A percentile compares a stretch with the other conserved stretches of the same genome.
Evolutionary conservation across 305 asterid genomes (phyloP).

Genomic region (Rubia peregrina): DNA sequence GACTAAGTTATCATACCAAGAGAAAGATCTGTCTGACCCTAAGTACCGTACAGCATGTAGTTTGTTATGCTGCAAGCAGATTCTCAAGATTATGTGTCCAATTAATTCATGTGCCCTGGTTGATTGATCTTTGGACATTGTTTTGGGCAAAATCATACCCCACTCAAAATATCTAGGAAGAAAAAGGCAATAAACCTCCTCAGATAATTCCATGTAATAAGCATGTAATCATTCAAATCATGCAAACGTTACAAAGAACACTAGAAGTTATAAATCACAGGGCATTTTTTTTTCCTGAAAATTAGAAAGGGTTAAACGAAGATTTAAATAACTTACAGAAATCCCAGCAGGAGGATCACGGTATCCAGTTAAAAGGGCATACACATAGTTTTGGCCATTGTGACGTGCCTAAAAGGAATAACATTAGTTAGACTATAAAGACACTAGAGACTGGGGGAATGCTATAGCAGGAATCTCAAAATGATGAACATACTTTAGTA

Average conservation of each 20-base stretch:
- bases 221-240: neutral
- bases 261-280: neutral
- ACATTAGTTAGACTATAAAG: slow-evolving; percentile 16
- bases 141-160: neutral
- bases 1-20: neutral
- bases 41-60: neutral
- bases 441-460: neutral
- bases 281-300: neutral
- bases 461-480: slow-evolving; percentile 7
- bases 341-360: slow-evolving; percentile 92
- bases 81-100: neutral
- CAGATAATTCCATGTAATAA: neutral
- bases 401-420: slow-evolving; percentile 67
- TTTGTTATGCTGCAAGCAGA: neutral
- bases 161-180: neutral
- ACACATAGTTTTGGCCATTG: slow-evolving; percentile 76
- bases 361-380: slow-evolving; percentile 77
- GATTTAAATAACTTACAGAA: slow-evolving; percentile 41
- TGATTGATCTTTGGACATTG: too few relatives aligned
- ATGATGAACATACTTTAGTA: slow-evolving; percentile 48
- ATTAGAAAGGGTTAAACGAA: slow-evolving; percentile 8
- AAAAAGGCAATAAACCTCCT: neutral
- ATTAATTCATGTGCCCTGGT: neutral
- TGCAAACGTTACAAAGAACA: neutral
- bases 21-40: neutral